Conservation (phyloP, 768 basidiomycete species). For the Suillus sp. region DNA sequence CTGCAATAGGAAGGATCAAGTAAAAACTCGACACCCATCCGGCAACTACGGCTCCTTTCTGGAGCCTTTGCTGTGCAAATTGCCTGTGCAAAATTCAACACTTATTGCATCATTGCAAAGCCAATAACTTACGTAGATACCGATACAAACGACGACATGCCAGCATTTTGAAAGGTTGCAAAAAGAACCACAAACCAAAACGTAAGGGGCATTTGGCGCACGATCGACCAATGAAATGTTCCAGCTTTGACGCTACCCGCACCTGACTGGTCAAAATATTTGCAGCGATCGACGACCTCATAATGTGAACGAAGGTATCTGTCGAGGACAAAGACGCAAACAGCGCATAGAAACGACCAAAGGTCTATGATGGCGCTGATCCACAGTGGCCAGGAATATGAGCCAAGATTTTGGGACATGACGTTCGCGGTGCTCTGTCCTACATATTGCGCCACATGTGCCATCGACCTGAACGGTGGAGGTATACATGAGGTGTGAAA, state of each 20-base stretch:
- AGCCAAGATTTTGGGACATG: slow-evolving; percentile 39
- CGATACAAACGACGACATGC: slow-evolving; percentile 45
- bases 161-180: slow-evolving; percentile 43
- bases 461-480: slow-evolving; percentile 32
- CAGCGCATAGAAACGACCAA: slow-evolving; percentile 41
- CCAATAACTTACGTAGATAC: slow-evolving; percentile 41
- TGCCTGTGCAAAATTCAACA: slow-evolving; percentile 29
- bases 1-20: slow-evolving; percentile 40
- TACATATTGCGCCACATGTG: slow-evolving; percentile 43
- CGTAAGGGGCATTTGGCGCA: slow-evolving; percentile 38
- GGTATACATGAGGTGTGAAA: not conserved
- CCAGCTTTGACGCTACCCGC: slow-evolving; percentile 25
- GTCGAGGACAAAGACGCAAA: slow-evolving; percentile 40
- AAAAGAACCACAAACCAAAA: slow-evolving; percentile 47
- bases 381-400: slow-evolving; percentile 46
- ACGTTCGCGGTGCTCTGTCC: slow-evolving; percentile 45
- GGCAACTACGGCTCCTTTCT: slow-evolving; percentile 45
- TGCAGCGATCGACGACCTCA: slow-evolving; percentile 36
- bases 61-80: slow-evolving; percentile 43
- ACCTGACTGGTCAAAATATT: slow-evolving; percentile 34
- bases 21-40: slow-evolving; percentile 49
- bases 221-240: slow-evolving; percentile 35
- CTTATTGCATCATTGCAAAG: not conserved
- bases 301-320: slow-evolving; percentile 38
- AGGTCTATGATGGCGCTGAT: slow-evolving; percentile 40